Evolutionary conservation across 2,329 filamentous ascomycete genomes (phyloP), one percentile per base, ranked within the genome.

Genomic region (Beauveria rudraprayagi): DNA sequence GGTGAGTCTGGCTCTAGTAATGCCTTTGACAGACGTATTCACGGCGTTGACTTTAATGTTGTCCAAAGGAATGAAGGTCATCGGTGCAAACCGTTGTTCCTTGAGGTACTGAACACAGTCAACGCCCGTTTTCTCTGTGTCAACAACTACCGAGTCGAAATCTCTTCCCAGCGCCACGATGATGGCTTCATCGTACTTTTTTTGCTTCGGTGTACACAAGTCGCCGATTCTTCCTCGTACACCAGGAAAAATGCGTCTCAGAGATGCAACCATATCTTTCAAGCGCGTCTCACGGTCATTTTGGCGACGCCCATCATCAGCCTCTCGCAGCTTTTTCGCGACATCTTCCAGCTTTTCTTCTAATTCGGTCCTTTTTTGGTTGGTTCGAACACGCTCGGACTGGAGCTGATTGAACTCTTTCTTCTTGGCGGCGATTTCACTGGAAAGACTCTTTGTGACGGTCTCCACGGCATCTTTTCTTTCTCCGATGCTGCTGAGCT

Each of bases 61-160:
- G 78, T 99, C 94, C 19, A 99, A 81, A 1, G 94, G 94, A 65
- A 97, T 92, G 73, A 99, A 97, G 1, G 91, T 97, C 75, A 94
- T 91, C 62, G 92, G 91, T 7, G 89, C 84, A 59, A 90, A 87
- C 61, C 91, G 87, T 71, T 97, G 91, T 65, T 96, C 91, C 67
- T 94, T 94, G 62, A 99, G 83, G 69, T 96, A 95, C 67, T 94
- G 86, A 61, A 99, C 94, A 72, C 94, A 99, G 67, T 97, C 92
- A 62, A 92, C 88, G 30, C 91, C 94, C 1, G 90, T 94, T 76
- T 94, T 96, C 74, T 97, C 92, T 2, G 91, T 93, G 68, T 99
- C 94, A 10, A 97, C 93, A 54, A 99, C 86, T 48, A 99, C 89
- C 0, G 92, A 90, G 72, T 99, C 93, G 71, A 96, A 96, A 70